Evolutionary conservation across 2,329 filamentous ascomycete genomes (phyloP).

Genomic region (Colletotrichum godetiae): DNA sequence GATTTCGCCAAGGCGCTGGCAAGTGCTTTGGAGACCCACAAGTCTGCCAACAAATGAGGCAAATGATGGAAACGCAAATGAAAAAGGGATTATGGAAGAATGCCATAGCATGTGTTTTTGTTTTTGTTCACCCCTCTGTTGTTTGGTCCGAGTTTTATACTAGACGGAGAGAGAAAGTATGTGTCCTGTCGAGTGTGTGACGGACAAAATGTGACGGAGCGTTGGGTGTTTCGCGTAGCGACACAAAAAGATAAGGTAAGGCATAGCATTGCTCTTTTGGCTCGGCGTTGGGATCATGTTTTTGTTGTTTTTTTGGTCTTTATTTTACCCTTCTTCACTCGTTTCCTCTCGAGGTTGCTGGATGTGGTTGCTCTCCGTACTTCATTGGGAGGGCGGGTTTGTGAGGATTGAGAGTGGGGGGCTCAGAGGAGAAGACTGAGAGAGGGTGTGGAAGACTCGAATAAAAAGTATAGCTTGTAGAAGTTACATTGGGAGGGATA

Average conservation of each 20-base stretch:
- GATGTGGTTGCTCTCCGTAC: background rate
- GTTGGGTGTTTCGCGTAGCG: slow-evolving; percentile 18
- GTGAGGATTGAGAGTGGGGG: background rate
- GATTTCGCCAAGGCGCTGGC: slow-evolving; percentile 56
- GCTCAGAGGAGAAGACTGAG: too few species aligned
- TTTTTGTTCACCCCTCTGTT: slow-evolving; percentile 1
- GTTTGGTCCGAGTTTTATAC: slow-evolving; percentile 21
- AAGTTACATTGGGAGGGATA: background rate
- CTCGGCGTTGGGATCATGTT: slow-evolving; percentile 18
- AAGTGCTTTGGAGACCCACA: slow-evolving; percentile 47
- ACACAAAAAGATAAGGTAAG: slow-evolving; percentile 26
- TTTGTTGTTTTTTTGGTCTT: background rate
- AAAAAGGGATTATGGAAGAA: slow-evolving; percentile 17
- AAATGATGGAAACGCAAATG: background rate
- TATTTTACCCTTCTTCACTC: background rate
- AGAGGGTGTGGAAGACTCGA: background rate
- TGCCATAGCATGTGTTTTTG: slow-evolving; percentile 11
- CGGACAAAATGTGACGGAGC: background rate
- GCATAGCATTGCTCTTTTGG: slow-evolving; percentile 35
- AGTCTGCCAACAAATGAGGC: slow-evolving; percentile 61
- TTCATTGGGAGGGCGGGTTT: background rate
- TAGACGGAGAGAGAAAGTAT: slow-evolving; percentile 24
- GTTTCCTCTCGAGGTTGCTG: background rate
- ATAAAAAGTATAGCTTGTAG: slow-evolving; percentile 4
- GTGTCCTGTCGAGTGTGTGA: background rate